Evolutionary conservation across 1,284 basidiomycete genomes (phyloP).

Genomic region (Microbotryum violaceum): DNA sequence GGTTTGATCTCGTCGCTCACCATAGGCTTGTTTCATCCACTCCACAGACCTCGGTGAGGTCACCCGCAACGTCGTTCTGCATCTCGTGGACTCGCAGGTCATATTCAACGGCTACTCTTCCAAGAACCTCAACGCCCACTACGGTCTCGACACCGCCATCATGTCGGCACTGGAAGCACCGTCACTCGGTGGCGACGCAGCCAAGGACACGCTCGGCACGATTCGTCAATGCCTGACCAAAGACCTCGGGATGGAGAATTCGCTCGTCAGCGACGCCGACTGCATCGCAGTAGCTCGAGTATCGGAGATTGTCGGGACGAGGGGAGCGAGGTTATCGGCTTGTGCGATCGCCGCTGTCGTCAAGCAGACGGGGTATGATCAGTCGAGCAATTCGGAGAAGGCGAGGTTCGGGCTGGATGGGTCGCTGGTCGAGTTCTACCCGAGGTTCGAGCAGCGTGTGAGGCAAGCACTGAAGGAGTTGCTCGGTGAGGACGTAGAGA

Average conservation of each 20-base stretch:
- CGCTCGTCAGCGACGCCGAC: conserved; percentile 44
- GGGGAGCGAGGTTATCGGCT: conserved; percentile 76
- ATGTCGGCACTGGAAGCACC: conserved; percentile 71
- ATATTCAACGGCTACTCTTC: conserved; percentile 77
- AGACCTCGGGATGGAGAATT: conserved; percentile 59
- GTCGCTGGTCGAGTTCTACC: conserved; percentile 85
- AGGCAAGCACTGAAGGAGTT: conserved; percentile 64
- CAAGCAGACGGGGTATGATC: conserved; percentile 64
- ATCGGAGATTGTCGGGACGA: conserved; percentile 64
- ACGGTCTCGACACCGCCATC: conserved; percentile 85
- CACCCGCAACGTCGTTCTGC: conserved; percentile 72
- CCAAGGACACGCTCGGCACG: conserved; percentile 15
- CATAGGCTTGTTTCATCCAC: background rate
- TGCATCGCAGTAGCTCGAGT: conserved; percentile 74
- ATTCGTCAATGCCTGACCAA: conserved; percentile 39
- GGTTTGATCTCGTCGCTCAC: background rate
- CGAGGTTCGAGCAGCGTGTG: conserved; percentile 67
- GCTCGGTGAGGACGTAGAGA: conserved; percentile 71
- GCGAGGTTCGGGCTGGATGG: conserved; percentile 78
- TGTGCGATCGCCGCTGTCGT: conserved; percentile 80
- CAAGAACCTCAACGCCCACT: conserved; percentile 68
- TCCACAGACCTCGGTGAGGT: conserved; percentile 75
- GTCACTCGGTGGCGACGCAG: conserved; percentile 15
- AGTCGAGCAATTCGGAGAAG: conserved; percentile 41
- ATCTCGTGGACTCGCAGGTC: conserved; percentile 65